Base-by-base conservation (phyloP, 169 alveolate genomes). In the Plasmodium falciparum region DNA sequence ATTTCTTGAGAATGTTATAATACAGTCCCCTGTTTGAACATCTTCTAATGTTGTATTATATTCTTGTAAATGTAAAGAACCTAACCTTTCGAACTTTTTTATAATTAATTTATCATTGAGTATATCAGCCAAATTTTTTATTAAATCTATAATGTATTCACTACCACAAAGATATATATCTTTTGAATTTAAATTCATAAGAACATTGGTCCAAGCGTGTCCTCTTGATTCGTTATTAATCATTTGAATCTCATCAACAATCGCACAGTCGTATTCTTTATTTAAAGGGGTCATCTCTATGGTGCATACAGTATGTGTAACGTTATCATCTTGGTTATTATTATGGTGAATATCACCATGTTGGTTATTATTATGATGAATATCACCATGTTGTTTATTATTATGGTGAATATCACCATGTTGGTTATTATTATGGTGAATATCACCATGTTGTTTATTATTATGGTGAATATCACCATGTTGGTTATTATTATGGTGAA, bases 211-310 rank as follows among this genome's bases (percentile, higher is more conserved):
- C 99, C 99, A 97, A 12, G 98, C 96, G 39, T 83, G 89, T 11
- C 99, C 99, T 73, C 99, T 76, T 24, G 93, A 95, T 2, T 88
- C 39, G 88, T 96, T 98, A 13, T 93, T 97, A 61, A 97, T 89
- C 97, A 97, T 94, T 90, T 97, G 97, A 73, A 97, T 95, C 93
- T 97, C 99, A 88, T 97, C 99, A 67, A 97, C 93, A 6, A 97
- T 95, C 12, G 97, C 99, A 71, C 96, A 93, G 73, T 93, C 98
- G 63, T 92, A 97, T 50, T 93, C 71, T 56, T 85, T 73, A 33
- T 91, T 74, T 43, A 95, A 47, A 45, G 97, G 97, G 22, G 96
- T 89, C 95, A 95, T 95, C 85, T 97, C 99, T 3, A 96, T 95
- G 3, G 99, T 97, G 88, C 99, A 97, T 33, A 98, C 90, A 47